These are phyloP conservation scores for Linum usitatissimum DNA, from an alignment of 345 rosid genomes.

Conservation along the genomic window DNA sequence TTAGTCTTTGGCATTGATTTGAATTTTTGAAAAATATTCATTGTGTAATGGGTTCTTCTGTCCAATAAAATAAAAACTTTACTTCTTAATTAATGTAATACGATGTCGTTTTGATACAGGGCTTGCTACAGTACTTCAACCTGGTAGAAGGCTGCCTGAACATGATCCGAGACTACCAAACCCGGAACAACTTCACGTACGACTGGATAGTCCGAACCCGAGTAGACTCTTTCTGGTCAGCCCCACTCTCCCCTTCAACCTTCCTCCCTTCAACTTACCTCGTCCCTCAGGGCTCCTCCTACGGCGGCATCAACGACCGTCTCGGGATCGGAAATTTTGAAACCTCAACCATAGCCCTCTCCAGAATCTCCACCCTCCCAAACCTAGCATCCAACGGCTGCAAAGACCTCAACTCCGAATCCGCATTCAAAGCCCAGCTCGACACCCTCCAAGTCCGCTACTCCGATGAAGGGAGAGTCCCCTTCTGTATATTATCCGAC, in stretches of 20 bases:
- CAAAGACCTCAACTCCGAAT: conserved; percentile 63
- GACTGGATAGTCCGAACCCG: conserved; percentile 94
- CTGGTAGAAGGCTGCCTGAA: conserved; percentile 75
- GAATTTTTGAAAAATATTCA: no score
- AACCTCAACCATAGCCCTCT: conserved; percentile 55
- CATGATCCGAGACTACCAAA: conserved; percentile 53
- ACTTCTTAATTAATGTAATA: no score
- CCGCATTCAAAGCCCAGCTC: conserved; percentile 78
- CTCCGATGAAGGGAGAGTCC: conserved; percentile 29
- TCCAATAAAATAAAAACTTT: no score
- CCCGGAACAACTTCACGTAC: conserved; percentile 41
- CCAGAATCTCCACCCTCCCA: conserved; percentile 70
- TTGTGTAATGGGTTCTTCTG: no score
- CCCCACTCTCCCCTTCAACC: conserved; percentile 42
- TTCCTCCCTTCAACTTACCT: conserved; percentile 50
- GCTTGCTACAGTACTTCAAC: conserved; percentile 70
- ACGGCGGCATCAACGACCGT: conserved; percentile 88
- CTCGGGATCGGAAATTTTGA: conserved; percentile 68
- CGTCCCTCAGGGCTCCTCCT: conserved; percentile 78
- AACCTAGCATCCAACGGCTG: conserved; percentile 48
- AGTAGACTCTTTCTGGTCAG: conserved; percentile 83
- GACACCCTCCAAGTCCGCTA: conserved; percentile 33
- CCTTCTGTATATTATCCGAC: conserved; percentile 70
- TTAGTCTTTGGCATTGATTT: no score
- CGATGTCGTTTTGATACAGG: conserved; percentile 27